Percentiles rank a stretch among this genome's conserved stretches.
Conservation (phyloP, 257 asterid genomes). For the Petunia axillaris region DNA sequence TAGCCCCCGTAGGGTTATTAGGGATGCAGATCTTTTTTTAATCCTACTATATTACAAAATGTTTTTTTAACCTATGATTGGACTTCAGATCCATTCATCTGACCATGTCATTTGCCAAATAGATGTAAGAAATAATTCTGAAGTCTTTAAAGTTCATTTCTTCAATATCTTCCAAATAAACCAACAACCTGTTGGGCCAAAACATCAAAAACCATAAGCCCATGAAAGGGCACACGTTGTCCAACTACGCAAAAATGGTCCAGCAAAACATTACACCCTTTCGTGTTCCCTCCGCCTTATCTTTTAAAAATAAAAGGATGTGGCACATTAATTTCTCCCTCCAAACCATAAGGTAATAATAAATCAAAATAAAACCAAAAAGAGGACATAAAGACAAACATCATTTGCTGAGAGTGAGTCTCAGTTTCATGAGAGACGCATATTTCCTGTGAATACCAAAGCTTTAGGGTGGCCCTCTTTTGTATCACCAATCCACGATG, state of each 20-base stretch:
- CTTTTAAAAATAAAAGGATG: background rate
- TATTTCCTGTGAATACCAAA: conserved; percentile 51
- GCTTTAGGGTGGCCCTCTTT: conserved; percentile 49
- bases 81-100: no score
- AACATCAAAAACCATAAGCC: background rate
- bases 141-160: no score
- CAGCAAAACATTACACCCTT: background rate
- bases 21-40: no score
- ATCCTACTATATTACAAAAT: no score
- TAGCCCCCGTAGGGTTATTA: no score
- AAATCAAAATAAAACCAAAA: background rate
- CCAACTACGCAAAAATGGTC: background rate
- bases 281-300: background rate
- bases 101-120: no score
- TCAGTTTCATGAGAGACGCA: conserved; percentile 37
- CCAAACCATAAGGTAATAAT: background rate
- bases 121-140: no score
- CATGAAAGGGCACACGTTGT: background rate
- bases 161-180: no score
- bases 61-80: no score
- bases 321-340: background rate
- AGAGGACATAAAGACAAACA: background rate
- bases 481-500: conserved; percentile 38
- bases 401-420: conserved; percentile 41
- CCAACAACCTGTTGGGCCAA: background rate